Conservation (phyloP, 2,329 filamentous ascomycete species). For the Microcyclospora pomicola region DNA sequence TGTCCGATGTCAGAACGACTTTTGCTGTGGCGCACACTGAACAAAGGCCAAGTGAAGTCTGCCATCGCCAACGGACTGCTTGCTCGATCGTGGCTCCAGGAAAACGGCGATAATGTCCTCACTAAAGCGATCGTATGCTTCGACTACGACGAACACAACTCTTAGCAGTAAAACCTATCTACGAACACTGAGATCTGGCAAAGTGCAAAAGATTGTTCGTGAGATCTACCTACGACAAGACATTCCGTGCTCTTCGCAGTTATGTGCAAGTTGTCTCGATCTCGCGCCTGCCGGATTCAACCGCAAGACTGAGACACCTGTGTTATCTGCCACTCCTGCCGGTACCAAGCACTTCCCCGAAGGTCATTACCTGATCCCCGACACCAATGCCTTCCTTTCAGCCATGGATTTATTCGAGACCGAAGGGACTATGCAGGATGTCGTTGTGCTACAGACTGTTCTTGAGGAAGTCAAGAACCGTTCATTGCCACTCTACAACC, state of each 20-base stretch:
- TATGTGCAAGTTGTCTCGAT: conserved; percentile 65
- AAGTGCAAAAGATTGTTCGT: conserved; percentile 96
- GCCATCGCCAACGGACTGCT: no score
- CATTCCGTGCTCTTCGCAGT: conserved; percentile 87
- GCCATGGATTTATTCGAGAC: conserved; percentile 97
- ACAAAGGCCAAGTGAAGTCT: no score
- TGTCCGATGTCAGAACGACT: no score
- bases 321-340: conserved; percentile 78
- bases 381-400: conserved; percentile 89
- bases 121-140: conserved; percentile 43
- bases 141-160: conserved; percentile 46
- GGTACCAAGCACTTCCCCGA: conserved; percentile 69
- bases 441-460: conserved; percentile 91
- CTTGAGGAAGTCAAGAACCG: conserved; percentile 91
- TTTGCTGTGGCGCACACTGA: no score
- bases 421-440: conserved; percentile 81
- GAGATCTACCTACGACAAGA: conserved; percentile 93
- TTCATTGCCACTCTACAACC: conserved; percentile 88
- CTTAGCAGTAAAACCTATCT: conserved; percentile 95
- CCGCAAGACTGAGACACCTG: conserved; percentile 63
- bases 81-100: no score
- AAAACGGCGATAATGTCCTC: conserved; percentile 39
- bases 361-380: conserved; percentile 88
- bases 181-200: conserved; percentile 84
- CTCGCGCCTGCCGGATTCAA: conserved; percentile 63